These are phyloP conservation scores for Myochromella boudieri DNA, from an alignment of 768 basidiomycete genomes.

Conservation along the genomic window DNA sequence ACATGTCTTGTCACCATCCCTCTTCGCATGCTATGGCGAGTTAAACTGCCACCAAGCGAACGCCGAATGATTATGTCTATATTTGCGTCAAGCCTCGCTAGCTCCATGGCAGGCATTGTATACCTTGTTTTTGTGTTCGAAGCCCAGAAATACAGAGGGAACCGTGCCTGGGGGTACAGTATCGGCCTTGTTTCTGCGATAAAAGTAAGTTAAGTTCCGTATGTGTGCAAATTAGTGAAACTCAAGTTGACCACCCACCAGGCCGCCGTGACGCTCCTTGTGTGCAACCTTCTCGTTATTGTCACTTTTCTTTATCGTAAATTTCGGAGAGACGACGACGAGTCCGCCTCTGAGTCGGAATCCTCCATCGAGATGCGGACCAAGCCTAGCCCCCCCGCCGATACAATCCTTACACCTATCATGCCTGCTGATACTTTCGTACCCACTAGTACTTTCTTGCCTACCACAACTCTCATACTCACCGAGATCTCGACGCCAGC, in stretches of 20 bases:
- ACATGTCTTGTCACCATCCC: slow-evolving; percentile 22
- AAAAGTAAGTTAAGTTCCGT: slow-evolving; percentile 21
- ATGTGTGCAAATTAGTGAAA: no score
- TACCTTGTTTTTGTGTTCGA: slow-evolving; percentile 19
- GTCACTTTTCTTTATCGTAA: slow-evolving; percentile 13
- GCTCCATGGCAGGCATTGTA: slow-evolving; percentile 19
- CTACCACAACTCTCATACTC: no score
- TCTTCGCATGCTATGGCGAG: slow-evolving; percentile 22
- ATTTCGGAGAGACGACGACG: slow-evolving; percentile 10
- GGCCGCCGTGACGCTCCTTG: slow-evolving; percentile 18
- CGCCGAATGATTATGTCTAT: slow-evolving; percentile 21
- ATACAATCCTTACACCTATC: not conserved
- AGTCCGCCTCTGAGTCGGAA: slow-evolving; percentile 9
- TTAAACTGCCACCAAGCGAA: slow-evolving; percentile 19
- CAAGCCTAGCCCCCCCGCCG: not conserved
- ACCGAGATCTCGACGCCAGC: no score
- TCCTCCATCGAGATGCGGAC: slow-evolving; percentile 11
- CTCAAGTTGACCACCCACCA: no score
- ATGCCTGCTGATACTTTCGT: no score
- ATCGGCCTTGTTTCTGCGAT: slow-evolving; percentile 14
- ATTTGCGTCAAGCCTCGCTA: slow-evolving; percentile 25
- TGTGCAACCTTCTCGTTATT: slow-evolving; percentile 25
- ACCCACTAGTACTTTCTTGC: no score
- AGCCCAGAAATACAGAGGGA: not conserved
- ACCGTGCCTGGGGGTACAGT: slow-evolving; percentile 8